Conservation (phyloP, 2,329 filamentous ascomycete species). For the Hyphodiscus sp. region DNA sequence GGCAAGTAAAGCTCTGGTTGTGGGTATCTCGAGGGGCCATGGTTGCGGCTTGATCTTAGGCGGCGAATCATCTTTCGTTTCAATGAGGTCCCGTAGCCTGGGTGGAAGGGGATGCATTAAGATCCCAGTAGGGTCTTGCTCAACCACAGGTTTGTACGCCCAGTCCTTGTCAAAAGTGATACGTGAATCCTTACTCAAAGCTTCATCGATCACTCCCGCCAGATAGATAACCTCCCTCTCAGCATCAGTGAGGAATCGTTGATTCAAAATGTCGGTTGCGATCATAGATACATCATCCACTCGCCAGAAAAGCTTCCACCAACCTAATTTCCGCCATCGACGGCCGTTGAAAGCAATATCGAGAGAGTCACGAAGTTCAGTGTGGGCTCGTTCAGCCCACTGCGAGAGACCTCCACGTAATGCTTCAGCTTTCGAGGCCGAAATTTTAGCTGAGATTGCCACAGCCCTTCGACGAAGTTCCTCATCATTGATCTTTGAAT, state of each 20-base stretch:
- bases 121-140: slow-evolving; percentile 1
- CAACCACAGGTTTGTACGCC: slow-evolving; percentile 21
- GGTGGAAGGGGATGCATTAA: slow-evolving; percentile 10
- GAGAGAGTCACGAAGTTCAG: slow-evolving; percentile 74
- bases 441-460: slow-evolving; percentile 29
- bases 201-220: slow-evolving; percentile 66
- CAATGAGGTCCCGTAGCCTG: slow-evolving; percentile 17
- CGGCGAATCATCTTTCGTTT: slow-evolving; percentile 12
- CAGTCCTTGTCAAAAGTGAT: slow-evolving; percentile 12
- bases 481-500: slow-evolving; percentile 44
- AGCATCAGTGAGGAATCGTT: slow-evolving; percentile 68
- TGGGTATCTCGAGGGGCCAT: slow-evolving; percentile 72
- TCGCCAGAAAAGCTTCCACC: slow-evolving; percentile 95
- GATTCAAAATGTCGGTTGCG: slow-evolving; percentile 68
- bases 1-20: slow-evolving; percentile 60
- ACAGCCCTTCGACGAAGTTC: slow-evolving; percentile 32
- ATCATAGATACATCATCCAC: slow-evolving; percentile 88
- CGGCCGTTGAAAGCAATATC: slow-evolving; percentile 70
- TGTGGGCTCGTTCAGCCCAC: slow-evolving; percentile 77
- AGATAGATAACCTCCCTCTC: slow-evolving; percentile 81
- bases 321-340: slow-evolving; percentile 73
- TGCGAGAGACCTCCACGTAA: slow-evolving; percentile 55
- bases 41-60: slow-evolving; percentile 15
- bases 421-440: slow-evolving; percentile 32
- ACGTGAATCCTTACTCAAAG: slow-evolving; percentile 31